Conservation (phyloP, 495 filamentous ascomycete genomes). For the Articulospora tetracladia region DNA sequence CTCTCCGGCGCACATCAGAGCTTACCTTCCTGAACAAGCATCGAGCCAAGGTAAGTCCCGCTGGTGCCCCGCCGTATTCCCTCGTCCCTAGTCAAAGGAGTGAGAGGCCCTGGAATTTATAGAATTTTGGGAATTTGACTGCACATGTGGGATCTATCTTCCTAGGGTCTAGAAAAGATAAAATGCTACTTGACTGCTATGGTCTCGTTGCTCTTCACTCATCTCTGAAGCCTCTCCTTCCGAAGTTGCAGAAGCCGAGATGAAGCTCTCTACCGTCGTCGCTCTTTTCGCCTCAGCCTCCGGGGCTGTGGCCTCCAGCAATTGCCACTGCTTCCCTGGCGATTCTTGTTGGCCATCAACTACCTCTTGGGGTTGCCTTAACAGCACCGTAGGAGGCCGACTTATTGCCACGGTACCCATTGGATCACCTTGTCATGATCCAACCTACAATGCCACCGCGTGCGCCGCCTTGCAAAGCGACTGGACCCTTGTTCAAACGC, state of each 20-base stretch:
- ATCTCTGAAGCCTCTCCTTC: conserved; percentile 1
- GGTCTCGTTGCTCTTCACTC: not conserved
- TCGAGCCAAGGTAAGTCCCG: no score
- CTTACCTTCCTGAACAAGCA: no score
- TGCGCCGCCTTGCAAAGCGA: conserved; percentile 11
- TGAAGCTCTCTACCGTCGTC: not conserved
- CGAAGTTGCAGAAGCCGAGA: not conserved
- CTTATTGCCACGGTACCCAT: conserved; percentile 48
- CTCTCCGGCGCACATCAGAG: no score
- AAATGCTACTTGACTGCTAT: not conserved
- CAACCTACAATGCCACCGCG: conserved; percentile 16
- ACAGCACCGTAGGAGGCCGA: conserved; percentile 42
- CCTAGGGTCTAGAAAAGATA: not conserved
- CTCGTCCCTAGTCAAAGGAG: no score
- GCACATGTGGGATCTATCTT: no score
- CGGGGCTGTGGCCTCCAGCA: not conserved
- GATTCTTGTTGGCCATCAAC: conserved; percentile 15
- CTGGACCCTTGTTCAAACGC: not conserved
- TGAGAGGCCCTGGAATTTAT: no score
- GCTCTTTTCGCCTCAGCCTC: no score
- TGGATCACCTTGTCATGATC: conserved; percentile 51
- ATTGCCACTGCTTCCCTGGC: conserved; percentile 11
- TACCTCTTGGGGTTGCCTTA: conserved; percentile 20
- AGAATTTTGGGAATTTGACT: no score
- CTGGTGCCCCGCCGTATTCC: no score